A percentile compares a stretch with the other conserved stretches of the same genome.
phyloP scores from a whole-genome alignment of 305 asterid genomes.

The Rubia tinctorum region DNA sequence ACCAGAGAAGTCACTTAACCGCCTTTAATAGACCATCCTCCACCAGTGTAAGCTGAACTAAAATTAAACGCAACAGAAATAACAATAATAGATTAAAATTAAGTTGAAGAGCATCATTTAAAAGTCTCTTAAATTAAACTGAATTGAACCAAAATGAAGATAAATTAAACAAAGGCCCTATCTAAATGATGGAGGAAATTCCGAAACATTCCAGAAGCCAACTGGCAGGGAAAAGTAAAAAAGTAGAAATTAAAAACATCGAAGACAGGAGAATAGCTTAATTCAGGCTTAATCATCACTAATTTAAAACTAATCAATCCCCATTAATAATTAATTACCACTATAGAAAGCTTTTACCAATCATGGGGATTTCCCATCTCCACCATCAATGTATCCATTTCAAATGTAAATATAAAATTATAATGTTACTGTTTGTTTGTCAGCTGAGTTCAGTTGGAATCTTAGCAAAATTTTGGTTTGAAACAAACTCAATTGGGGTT shows the following conservation, averaged over 20 bases:
- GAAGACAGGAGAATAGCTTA: slow-evolving; percentile 28
- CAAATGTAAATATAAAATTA: neutral
- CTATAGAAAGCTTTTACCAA: slow-evolving; percentile 20
- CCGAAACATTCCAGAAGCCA: slow-evolving; percentile 17
- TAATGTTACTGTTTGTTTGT: no score
- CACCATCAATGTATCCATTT: slow-evolving; percentile 17
- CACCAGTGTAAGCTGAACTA: no score
- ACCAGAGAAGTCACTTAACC: no score
- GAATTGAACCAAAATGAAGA: no score
- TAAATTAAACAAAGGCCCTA: no score
- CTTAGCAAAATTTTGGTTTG: slow-evolving; percentile 13
- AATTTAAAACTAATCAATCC: neutral
- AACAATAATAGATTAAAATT: no score
- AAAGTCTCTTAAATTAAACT: no score
- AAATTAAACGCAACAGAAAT: no score
- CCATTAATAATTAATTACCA: slow-evolving; percentile 20
- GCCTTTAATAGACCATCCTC: no score
- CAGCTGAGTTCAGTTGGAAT: slow-evolving; percentile 18
- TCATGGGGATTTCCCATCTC: slow-evolving; percentile 20
- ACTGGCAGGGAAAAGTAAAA: slow-evolving; percentile 9
- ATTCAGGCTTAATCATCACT: neutral
- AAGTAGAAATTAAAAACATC: slow-evolving; percentile 10
- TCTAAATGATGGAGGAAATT: neutral
- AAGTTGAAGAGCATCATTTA: no score
- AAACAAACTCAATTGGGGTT: neutral